These are phyloP conservation scores for Candida boleticola DNA, from an alignment of 805 yeast species.

Conservation along the genomic window DNA sequence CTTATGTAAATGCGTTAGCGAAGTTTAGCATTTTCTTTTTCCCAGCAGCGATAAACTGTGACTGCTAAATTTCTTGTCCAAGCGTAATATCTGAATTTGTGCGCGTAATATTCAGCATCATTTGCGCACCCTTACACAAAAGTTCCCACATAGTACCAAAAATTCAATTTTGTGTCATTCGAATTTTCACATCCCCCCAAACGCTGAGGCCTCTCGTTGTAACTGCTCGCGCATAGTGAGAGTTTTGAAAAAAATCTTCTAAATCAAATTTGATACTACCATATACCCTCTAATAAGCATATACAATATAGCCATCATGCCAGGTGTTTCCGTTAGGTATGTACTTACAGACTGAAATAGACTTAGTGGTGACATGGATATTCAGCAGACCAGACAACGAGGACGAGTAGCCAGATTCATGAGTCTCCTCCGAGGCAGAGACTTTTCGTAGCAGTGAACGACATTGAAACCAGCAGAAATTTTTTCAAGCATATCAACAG, in stretches of 20 bases:
- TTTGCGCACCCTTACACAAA: too few relatives aligned
- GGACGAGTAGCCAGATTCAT: too few relatives aligned
- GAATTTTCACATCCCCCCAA: not conserved
- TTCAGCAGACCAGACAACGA: not conserved
- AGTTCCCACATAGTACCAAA: too few relatives aligned
- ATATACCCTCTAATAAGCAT: not conserved
- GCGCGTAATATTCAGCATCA: constrained; percentile 1
- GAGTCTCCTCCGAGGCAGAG: too few relatives aligned
- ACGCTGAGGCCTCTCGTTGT: not conserved
- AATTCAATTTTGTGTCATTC: constrained; percentile 2
- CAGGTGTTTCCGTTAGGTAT: constrained; percentile 98
- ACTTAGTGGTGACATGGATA: constrained; percentile 4
- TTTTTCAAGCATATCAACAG: too few relatives aligned
- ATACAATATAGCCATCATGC: constrained; percentile 57
- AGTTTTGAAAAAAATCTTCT: constrained; percentile 3
- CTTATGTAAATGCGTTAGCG: too few relatives aligned
- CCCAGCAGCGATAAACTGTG: too few relatives aligned
- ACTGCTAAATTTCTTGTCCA: too few relatives aligned
- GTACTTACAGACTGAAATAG: constrained; percentile 30
- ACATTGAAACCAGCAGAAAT: too few relatives aligned
- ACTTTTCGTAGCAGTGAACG: too few relatives aligned
- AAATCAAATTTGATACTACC: not conserved
- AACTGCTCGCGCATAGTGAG: not conserved
- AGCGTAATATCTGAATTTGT: too few relatives aligned
- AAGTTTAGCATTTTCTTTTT: too few relatives aligned